These are phyloP conservation scores for Rehmannia glutinosa DNA, from an alignment of 257 asterid genomes.

Conservation along the genomic window DNA sequence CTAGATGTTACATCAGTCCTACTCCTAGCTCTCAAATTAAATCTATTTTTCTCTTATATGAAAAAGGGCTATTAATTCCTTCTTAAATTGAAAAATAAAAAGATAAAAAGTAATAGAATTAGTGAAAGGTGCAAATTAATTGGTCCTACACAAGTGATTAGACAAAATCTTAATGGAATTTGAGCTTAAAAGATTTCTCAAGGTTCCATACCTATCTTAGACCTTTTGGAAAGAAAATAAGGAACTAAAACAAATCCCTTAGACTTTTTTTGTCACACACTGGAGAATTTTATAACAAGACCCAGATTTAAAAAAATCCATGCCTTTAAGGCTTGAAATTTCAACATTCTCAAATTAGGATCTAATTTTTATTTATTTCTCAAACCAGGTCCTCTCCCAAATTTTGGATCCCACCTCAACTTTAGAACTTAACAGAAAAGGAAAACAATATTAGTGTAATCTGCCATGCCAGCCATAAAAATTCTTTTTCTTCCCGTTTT, in stretches of 20 bases:
- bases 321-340: constrained; percentile 18
- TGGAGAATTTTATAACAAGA: no score
- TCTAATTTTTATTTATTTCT: no score
- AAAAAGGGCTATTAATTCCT: not conserved
- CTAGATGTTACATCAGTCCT: not conserved
- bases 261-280: no score
- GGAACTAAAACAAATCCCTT: not conserved
- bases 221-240: not conserved
- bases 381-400: no score
- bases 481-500: no score
- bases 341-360: no score
- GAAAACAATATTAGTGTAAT: no score
- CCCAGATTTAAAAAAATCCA: no score
- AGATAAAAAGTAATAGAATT: not conserved
- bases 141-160: constrained; percentile 1
- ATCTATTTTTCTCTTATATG: not conserved
- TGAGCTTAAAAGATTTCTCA: not conserved
- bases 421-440: no score
- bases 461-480: no score
- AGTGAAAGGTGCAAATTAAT: not conserved
- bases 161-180: not conserved
- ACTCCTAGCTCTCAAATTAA: not conserved
- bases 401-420: no score
- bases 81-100: not conserved
- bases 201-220: not conserved